These are phyloP conservation scores for Colletotrichum godetiae DNA, from an alignment of 2,329 filamentous ascomycete genomes.

Conservation along the genomic window DNA sequence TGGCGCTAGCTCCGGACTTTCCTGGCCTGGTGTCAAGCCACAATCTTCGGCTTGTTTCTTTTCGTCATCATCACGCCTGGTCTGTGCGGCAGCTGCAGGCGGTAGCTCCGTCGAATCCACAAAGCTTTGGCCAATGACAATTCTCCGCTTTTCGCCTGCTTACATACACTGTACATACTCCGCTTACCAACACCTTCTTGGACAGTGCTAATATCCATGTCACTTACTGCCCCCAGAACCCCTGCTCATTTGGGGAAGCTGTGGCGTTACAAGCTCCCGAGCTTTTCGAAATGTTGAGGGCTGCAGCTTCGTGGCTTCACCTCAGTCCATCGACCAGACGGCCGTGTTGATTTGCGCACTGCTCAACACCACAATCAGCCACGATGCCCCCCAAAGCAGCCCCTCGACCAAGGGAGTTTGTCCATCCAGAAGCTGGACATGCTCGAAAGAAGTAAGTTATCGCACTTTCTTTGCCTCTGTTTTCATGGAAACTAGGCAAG, in stretches of 20 bases:
- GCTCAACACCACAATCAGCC: constrained; percentile 34
- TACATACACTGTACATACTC: not conserved
- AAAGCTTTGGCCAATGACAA: constrained; percentile 25
- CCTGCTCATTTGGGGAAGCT: constrained; percentile 33
- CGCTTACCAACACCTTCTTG: fast-evolving
- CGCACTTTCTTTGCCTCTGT: not conserved
- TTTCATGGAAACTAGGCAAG: not conserved
- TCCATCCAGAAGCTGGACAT: constrained; percentile 61
- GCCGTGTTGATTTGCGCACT: constrained; percentile 16
- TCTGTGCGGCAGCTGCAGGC: constrained; percentile 26
- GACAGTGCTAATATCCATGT: not conserved
- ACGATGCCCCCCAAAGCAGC: constrained; percentile 54
- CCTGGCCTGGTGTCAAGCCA: constrained; percentile 26
- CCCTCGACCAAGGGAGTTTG: constrained; percentile 49
- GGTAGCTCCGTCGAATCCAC: not conserved
- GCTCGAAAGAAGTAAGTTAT: constrained; percentile 61
- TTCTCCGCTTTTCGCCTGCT: not conserved
- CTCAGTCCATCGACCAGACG: constrained; percentile 10
- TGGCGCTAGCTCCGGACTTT: constrained; percentile 31
- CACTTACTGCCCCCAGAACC: not conserved
- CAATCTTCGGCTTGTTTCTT: constrained; percentile 14
- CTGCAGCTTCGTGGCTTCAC: constrained; percentile 29
- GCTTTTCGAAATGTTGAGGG: constrained; percentile 37
- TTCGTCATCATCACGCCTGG: constrained; percentile 30
- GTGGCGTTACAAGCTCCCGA: constrained; percentile 35